Evolutionary conservation across 2,329 filamentous ascomycete genomes (phyloP).

Genomic region (Stagonosporopsis rhizophila): DNA sequence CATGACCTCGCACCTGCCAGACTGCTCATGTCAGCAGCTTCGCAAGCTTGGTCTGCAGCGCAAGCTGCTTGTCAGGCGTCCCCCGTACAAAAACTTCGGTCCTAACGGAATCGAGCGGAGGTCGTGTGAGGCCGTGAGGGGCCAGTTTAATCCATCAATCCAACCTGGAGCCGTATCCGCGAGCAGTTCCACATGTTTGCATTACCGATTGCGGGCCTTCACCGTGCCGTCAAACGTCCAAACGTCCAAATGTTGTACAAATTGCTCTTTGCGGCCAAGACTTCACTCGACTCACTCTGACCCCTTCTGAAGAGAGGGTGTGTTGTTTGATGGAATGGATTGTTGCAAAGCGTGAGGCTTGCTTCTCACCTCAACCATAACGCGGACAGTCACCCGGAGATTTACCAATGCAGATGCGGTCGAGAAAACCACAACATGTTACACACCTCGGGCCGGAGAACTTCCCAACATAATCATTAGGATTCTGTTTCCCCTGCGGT

Average conservation of each 20-base stretch:
- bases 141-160: conserved; percentile 1
- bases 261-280: neutral
- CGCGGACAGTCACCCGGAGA: neutral
- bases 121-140: neutral
- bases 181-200: conserved; percentile 5
- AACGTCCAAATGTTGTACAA: conserved; percentile 1
- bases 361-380: too few relatives aligned
- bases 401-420: neutral
- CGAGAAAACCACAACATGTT: neutral
- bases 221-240: conserved; percentile 3
- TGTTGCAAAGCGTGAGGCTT: too few relatives aligned
- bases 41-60: conserved; percentile 1
- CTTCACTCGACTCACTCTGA: too few relatives aligned
- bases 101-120: neutral
- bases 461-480: neutral
- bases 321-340: too few relatives aligned
- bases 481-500: neutral
- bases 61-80: neutral
- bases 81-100: neutral
- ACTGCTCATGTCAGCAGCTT: neutral
- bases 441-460: too few relatives aligned
- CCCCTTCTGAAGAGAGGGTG: too few relatives aligned
- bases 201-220: conserved; percentile 1
- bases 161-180: conserved; percentile 11
- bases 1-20: neutral